Base-by-base conservation (phyloP, 2,329 filamentous ascomycete species). In the Endothia cerciana region DNA sequence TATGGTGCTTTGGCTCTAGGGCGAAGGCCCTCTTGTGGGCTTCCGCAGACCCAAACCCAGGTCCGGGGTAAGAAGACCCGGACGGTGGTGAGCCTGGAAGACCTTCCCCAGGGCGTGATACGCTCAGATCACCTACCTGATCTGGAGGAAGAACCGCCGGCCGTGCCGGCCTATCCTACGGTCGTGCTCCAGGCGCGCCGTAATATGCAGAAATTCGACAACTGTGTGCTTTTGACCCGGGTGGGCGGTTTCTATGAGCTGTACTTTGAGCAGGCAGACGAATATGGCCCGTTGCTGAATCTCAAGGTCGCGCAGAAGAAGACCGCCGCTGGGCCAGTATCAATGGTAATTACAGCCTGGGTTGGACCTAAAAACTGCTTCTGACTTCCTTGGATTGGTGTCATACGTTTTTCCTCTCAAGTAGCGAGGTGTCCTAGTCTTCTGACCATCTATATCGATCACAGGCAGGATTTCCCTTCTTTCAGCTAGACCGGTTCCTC, bases 241-340 rank as follows among this genome's bases (percentile, higher is more conserved):
- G 93, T 99, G 36, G 95, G 95, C 64, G 90, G 94, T 67, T 99
- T 99, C 79, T 99, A 98, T 78, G 95, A 99, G 85, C 82, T 99
- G 66, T 99, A 99, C 79, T 96, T 98, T 77, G 91, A 97, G 72
- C 94, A 99, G 76, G 95, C 96, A 13, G 91, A 97, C 66, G 89
- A 97, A 74, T 91, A 91, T 76, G 94, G 91, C 1, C 91, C 93
- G 1, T 81, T 97, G 55, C 83, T 99, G 69, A 95, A 93, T 72
- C 80, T 99, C 73, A 98, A 97, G 77, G 88, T 97, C 63, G 89
- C 91, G 2, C 86, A 86, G 64, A 95, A 92, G 76, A 93, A 88
- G 77, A 93, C 91, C n/a, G 91, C 80, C 69, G 89, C 89, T 10
- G 91, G 91, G 0, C 85, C 87, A 28, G 92, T 99, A 22, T 81